Conservation (phyloP, 1,139 yeast species). For the Chernovozyma sophiae-reginae region DNA sequence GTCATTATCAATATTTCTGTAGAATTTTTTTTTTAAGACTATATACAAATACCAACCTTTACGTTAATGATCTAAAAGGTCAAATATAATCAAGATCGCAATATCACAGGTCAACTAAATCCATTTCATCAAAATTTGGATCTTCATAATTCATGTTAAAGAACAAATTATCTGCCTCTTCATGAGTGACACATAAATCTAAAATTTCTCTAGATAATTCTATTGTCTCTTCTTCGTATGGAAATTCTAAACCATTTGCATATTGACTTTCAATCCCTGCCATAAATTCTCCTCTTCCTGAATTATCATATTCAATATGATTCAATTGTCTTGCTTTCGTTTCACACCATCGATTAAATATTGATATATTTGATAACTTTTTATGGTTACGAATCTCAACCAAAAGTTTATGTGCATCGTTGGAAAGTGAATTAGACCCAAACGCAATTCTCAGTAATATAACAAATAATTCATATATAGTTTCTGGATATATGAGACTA, state of each 20-base stretch:
- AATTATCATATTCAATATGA: constrained; percentile 20
- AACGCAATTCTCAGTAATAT: constrained; percentile 56
- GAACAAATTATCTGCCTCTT: constrained; percentile 75
- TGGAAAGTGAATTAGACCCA: constrained; percentile 39
- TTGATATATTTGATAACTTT: constrained; percentile 16
- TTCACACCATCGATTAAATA: constrained; percentile 45
- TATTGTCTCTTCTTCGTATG: constrained; percentile 59
- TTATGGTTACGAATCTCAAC: constrained; percentile 22
- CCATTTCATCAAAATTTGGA: constrained; percentile 23
- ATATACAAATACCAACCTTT: not conserved
- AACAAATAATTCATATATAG: constrained; percentile 47
- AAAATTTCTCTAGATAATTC: constrained; percentile 70
- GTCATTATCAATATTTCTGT: no score
- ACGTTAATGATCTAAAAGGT: not conserved
- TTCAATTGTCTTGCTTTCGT: constrained; percentile 35
- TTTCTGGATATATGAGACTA: constrained; percentile 36
- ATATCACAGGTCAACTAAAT: constrained; percentile 10
- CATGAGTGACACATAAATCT: constrained; percentile 65
- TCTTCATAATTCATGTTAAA: constrained; percentile 53
- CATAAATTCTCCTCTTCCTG: constrained; percentile 10
- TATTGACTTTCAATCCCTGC: constrained; percentile 37
- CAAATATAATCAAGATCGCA: no score
- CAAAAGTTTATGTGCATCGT: constrained; percentile 33
- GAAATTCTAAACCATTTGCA: constrained; percentile 58
- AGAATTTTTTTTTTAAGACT: no score